Evolutionary conservation across 441 rosid genomes (phyloP).

Genomic region (Macaranga tanarius): DNA sequence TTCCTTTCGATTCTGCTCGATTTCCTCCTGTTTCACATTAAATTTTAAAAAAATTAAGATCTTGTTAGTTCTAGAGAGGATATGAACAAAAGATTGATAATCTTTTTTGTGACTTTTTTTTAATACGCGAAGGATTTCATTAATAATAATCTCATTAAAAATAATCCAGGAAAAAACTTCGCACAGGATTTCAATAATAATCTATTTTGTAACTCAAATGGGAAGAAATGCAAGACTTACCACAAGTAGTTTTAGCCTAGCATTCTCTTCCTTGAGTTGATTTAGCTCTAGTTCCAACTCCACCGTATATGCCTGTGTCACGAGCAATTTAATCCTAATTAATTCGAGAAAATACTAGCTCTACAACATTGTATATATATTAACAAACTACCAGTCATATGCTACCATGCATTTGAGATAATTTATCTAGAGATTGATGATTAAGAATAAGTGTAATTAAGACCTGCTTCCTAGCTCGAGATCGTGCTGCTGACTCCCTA

Average conservation of each 20-base stretch:
- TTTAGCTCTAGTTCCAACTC: conserved; percentile 80
- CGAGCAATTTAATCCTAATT: background rate
- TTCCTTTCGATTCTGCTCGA: conserved; percentile 47
- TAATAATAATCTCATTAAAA: too few species aligned
- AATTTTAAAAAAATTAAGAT: background rate
- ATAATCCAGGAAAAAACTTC: too few species aligned
- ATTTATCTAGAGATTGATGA: background rate
- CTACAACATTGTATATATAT: background rate
- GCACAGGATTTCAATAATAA: too few species aligned
- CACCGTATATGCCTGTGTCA: conserved; percentile 74
- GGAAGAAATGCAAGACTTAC: conserved; percentile 29
- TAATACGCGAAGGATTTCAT: too few species aligned
- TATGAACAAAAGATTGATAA: too few species aligned
- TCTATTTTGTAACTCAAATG: background rate
- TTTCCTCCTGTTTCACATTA: conserved; percentile 47
- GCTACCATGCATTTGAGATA: too few species aligned
- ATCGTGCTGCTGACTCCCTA: conserved; percentile 87
- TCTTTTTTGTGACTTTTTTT: too few species aligned
- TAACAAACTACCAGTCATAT: too few species aligned
- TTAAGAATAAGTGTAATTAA: background rate
- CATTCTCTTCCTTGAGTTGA: conserved; percentile 78
- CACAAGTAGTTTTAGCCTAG: conserved; percentile 58
- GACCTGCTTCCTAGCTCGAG: conserved; percentile 95
- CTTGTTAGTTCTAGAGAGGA: background rate
- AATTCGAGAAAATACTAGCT: background rate